A percentile compares a stretch with the other conserved stretches of the same genome.
phyloP scores from a whole-genome alignment of 225 moss, liverwort and hornwort species.

The Marchantia polymorpha region DNA sequence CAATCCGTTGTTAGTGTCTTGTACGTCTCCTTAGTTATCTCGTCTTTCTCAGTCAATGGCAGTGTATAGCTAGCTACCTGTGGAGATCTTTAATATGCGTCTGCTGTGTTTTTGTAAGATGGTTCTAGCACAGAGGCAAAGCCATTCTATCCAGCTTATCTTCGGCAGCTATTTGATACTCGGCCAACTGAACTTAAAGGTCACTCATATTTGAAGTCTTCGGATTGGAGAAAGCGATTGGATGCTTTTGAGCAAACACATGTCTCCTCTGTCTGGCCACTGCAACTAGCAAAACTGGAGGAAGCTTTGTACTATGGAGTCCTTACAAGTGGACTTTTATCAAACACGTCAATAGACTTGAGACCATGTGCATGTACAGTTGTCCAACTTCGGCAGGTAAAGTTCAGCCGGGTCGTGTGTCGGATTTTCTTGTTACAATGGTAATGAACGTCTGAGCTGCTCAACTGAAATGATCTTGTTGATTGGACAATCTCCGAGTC shows the following conservation, averaged over 20 bases:
- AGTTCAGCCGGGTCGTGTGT: neutral
- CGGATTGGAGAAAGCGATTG: conserved; percentile 37
- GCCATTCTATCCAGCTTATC: conserved; percentile 54
- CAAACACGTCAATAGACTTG: neutral
- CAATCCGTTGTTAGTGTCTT: neutral
- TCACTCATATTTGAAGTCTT: conserved; percentile 19
- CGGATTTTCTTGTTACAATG: neutral
- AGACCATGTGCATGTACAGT: conserved; percentile 24
- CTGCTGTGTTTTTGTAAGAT: conserved; percentile 17
- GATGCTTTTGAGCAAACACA: conserved; percentile 36
- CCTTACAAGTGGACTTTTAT: neutral
- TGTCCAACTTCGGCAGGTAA: conserved; percentile 41
- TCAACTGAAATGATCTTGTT: neutral
- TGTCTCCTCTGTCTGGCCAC: conserved; percentile 44
- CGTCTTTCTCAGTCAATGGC: neutral
- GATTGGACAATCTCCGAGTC: neutral
- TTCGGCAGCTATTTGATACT: conserved; percentile 48
- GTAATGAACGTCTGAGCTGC: too few relatives aligned
- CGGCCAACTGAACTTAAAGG: conserved; percentile 33
- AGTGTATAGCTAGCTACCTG: neutral
- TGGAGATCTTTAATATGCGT: conserved; percentile 15
- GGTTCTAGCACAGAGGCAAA: conserved; percentile 55
- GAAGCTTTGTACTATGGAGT: conserved; percentile 22
- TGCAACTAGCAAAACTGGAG: conserved; percentile 23
- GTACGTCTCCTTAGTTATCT: neutral